Evolutionary conservation across 2,329 filamentous ascomycete species (phyloP), one percentile per base, ranked within the genome.

Genomic region (Teratosphaeriaceae sp.): DNA sequence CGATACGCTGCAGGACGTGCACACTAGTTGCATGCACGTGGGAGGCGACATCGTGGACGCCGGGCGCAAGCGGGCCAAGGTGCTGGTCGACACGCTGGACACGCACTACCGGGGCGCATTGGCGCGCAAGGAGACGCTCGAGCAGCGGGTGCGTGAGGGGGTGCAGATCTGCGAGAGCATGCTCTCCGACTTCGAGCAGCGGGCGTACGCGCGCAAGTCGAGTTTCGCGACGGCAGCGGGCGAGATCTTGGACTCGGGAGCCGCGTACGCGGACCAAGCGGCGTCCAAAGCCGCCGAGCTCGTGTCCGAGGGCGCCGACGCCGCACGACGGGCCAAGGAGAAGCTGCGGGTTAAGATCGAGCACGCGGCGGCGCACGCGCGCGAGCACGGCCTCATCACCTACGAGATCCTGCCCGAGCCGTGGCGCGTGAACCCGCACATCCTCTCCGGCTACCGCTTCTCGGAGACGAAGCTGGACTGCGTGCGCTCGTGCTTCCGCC

Each of bases 401-500:
- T 98, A 97, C 67, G 81, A 94, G 36, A 88, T 96, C 58, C 74
- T 98, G 4, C 92, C 92, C 1, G 73, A 84, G 27, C 92, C 92
- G 0, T 98, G 92, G 92, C 79, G 85, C 47, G 84, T 94, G 59
- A 98, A 98, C 66, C 88, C 89, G 2, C 88, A 98, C 66, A 97
- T 98, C 61, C 73, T 82, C 40, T 80, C 79, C 42, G 92, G 92
- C 15, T 98, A 98, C 64, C 89, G 92, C 40, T 98, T 98, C 71
- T 85, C 80, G 47, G 87, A 94, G 58, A 88, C 86, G 46, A 94
- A 94, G 65, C 71, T 90, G 43, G 90, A 90, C 54, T 97, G 90
- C 62, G 72, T 97, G 40, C 78, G 79, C 40, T 95, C 88, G 18
- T 80, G 87, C 49, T 60, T 63, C 46, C 89, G 95, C 59, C 76